These are phyloP conservation scores for Cordia subcordata DNA, from an alignment of 257 asterid species.

Conservation along the genomic window DNA sequence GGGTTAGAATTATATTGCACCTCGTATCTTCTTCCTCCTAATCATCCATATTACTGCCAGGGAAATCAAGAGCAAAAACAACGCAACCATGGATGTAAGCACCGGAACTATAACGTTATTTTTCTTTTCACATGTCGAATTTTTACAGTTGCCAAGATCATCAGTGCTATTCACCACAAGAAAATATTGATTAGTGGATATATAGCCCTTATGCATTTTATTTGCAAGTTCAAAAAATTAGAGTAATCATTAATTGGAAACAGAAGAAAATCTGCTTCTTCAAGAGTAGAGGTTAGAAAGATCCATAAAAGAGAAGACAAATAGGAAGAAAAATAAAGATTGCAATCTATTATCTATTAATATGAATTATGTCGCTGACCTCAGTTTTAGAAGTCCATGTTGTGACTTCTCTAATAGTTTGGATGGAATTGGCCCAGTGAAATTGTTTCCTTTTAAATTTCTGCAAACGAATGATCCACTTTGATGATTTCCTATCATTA, in stretches of 20 bases:
- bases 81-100: slow-evolving; percentile 10
- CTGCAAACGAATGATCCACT: slow-evolving; percentile 13
- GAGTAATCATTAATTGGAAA: not conserved
- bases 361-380: too few relatives aligned
- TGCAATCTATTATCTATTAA: too few relatives aligned
- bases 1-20: too few relatives aligned
- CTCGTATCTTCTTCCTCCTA: slow-evolving; percentile 5
- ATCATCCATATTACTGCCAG: slow-evolving; percentile 5
- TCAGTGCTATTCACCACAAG: slow-evolving; percentile 1
- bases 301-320: too few relatives aligned
- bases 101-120: slow-evolving; percentile 13
- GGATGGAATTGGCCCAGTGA: slow-evolving; percentile 29
- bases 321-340: too few relatives aligned
- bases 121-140: slow-evolving; percentile 6
- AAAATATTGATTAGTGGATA: too few relatives aligned
- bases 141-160: not conserved
- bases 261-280: too few relatives aligned
- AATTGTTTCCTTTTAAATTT: slow-evolving; percentile 33
- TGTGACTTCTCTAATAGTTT: slow-evolving; percentile 21
- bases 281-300: too few relatives aligned
- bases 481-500: too few relatives aligned
- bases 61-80: slow-evolving; percentile 5
- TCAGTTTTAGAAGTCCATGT: slow-evolving; percentile 10
- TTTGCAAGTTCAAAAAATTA: not conserved
- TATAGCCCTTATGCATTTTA: too few relatives aligned